Base-by-base conservation (phyloP, 139 green algal genomes). In the Helicosporidium sp. region DNA sequence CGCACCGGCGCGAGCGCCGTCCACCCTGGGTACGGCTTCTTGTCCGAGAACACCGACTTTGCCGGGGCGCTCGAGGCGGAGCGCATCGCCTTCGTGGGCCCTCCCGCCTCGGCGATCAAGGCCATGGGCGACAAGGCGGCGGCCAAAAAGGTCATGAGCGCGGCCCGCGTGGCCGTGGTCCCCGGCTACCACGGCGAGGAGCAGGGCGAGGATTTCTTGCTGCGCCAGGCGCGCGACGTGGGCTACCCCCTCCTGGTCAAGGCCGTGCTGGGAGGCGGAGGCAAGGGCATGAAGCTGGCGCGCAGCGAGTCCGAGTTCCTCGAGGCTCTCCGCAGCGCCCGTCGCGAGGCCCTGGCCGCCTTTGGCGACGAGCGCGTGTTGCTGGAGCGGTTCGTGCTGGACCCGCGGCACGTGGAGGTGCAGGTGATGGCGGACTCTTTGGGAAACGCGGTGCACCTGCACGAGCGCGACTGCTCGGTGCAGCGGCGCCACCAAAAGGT, bases 201-300 rank as follows among this genome's bases (percentile, higher is more conserved):
- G 18, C 79, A 90, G 52, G 39, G n/a, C 6, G 62, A 72, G 24
- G 34, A 26, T 8, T 7, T n/a, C 18, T 41, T 62, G 42, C 27
- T 62, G 23, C 25, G 60, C 7, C 66, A 84, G 62, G 77, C 71
- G 0, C 24, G 27, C 6, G 25, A 31, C 0, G 60, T 85, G 26
- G 81, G 81, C 17, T 91, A 80, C 51, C 81, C 81, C 0, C 46
- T 91, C 49, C 75, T 92, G 48, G 69, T 92, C 6, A 92, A 92
- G 46, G 81, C 81, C 0, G 76, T 83, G 40, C 45, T 75, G 37
- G 81, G 81, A 1, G 81, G 81, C 7, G 81, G 81, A n/a, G 81
- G 81, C 50, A 92, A 92, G 66, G 81, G 81, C 56, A 90, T 92
- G 80, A 88, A 88, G 66, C 55, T 91, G 27, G 80, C 76, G 0